Base-by-base conservation (phyloP, 2,329 filamentous ascomycete species). In the Rutstroemia sp. region DNA sequence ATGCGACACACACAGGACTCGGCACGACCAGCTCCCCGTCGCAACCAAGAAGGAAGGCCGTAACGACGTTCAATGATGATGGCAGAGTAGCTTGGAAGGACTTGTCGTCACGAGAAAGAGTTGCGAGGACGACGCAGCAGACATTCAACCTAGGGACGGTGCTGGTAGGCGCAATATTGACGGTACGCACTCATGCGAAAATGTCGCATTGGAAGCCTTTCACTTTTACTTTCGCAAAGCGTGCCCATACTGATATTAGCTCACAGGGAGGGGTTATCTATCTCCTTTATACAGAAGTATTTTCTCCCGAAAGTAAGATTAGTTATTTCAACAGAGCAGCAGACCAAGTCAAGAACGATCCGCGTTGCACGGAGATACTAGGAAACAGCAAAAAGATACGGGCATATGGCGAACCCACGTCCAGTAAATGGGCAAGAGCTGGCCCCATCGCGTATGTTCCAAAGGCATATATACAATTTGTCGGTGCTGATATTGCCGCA, bases 241-340 rank as follows among this genome's bases (percentile, higher is more conserved):
- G n/a, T n/a, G 17, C 6, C 19, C 19, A 25, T 46, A 46, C 47
- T 65, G 39, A 61, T 58, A 45, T 65, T 58, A 46, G 10, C 8
- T 10, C 16, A 19, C 63, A 91, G 87, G 84, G 84, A 59, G 85
- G 83, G n/a, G 87, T 96, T 9, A 79, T 78, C 54, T 90, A 89
- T 65, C 78, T 94, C 50, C 77, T 95, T 21, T 95, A 87, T 72
- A 80, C 82, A 4, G 90, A 95, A 60, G 88, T 95, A 46, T 89
- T 95, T 71, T 87, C 88, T 4, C 80, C 88, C 19, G 87, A 92
- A 68, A 94, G 89, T 75, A 92, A 90, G 72, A 92, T 87, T 16
- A 82, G 84, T 56, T 84, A 94, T 69, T 96, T 95, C 78, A 95
- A 95, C 73, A 86, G 88, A 61, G 89, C 89, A 0, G 87, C 95